Conservation (phyloP, 1,139 yeast species). For the Diutina scorzettiae region DNA sequence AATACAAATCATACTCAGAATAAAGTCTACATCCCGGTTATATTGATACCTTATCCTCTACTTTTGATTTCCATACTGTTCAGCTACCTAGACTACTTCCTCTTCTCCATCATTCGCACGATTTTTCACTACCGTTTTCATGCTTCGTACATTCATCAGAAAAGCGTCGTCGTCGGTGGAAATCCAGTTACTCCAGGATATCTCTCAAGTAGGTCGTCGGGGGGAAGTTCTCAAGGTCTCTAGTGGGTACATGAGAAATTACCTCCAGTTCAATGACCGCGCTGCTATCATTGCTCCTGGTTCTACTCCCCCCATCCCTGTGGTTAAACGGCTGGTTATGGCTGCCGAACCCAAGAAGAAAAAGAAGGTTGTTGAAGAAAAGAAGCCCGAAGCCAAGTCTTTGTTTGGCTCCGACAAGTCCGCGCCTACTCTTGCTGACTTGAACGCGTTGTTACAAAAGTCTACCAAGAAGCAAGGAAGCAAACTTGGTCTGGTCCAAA, state of each 20-base stretch:
- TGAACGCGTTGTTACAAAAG: conserved; percentile 20
- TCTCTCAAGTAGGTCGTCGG: conserved; percentile 43
- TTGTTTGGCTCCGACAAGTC: background rate
- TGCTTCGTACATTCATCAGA: conserved; percentile 3
- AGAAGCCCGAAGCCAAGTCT: conserved; percentile 7
- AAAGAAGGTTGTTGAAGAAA: conserved; percentile 6
- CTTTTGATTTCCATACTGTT: no score
- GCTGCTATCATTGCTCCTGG: conserved; percentile 55
- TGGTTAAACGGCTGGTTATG: conserved; percentile 21
- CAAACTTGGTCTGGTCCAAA: conserved; percentile 8
- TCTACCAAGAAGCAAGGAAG: conserved; percentile 14
- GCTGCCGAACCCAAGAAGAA: conserved; percentile 8
- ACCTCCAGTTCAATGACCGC: conserved; percentile 54
- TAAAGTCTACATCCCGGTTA: no score
- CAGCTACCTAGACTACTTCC: no score
- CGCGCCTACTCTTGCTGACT: conserved; percentile 29
- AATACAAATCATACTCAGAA: no score
- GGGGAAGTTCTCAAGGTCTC: conserved; percentile 73
- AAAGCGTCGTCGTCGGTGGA: conserved; percentile 3
- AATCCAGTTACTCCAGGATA: conserved; percentile 58
- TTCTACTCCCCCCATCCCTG: conserved; percentile 48
- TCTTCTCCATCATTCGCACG: background rate
- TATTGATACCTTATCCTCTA: no score
- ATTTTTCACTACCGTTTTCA: background rate
- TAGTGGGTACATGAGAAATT: conserved; percentile 77